Evolutionary conservation across 495 filamentous ascomycete genomes (phyloP).

Genomic region (Penicillium macrosclerotiorum): DNA sequence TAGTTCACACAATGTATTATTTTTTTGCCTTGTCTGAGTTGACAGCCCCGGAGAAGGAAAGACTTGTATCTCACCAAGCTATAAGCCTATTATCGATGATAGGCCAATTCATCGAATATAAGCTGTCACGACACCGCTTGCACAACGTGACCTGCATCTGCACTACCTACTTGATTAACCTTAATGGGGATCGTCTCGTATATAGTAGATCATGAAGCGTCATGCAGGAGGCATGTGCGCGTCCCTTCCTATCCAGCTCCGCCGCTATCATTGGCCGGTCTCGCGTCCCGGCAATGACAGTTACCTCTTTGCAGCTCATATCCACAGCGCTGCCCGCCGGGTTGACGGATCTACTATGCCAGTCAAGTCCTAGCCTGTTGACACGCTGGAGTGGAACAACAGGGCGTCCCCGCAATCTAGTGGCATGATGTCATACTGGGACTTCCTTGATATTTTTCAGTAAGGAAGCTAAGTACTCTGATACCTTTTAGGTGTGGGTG

Average conservation of each 20-base stretch:
- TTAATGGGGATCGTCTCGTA: too few relatives aligned
- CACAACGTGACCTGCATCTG: too few relatives aligned
- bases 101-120: too few relatives aligned
- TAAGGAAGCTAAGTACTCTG: too few relatives aligned
- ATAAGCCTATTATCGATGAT: too few relatives aligned
- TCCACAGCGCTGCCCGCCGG: background rate
- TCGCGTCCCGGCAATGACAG: conserved; percentile 4
- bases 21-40: conserved; percentile 1
- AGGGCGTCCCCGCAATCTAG: background rate
- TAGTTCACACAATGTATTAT: background rate
- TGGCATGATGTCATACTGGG: background rate
- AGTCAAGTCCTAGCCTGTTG: background rate
- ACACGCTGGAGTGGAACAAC: background rate
- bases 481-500: too few relatives aligned
- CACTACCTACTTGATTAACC: background rate
- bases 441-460: background rate
- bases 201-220: background rate
- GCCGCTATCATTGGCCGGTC: conserved; percentile 7
- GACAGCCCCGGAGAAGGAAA: too few relatives aligned
- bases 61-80: too few relatives aligned
- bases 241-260: background rate
- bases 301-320: background rate
- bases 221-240: background rate
- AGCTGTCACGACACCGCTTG: too few relatives aligned
- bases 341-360: conserved; percentile 8